Base-by-base conservation (phyloP, 192 early-diverging fungal species). In the Coemansia umbellata region DNA sequence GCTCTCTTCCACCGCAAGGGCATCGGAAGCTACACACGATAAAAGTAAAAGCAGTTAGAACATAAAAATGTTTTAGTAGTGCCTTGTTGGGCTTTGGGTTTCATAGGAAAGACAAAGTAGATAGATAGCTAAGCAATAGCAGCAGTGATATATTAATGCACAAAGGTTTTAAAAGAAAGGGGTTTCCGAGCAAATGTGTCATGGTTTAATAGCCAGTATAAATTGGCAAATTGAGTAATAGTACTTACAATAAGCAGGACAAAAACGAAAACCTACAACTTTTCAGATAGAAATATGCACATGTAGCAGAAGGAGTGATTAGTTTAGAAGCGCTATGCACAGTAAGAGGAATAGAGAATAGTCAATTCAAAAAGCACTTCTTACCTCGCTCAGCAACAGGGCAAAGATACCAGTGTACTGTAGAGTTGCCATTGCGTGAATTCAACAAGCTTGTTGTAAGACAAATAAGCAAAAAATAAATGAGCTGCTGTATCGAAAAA, bases 361-460 rank as follows among this genome's bases (percentile, higher is more conserved):
- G 8, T 36, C 13, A 43, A 15, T 19, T 17, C 26, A n/a, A 32
- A 26, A 24, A 31, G 21, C n/a, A 11, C 26, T 8, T 18, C 64
- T 58, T 70, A 64, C 69, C 69, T 73, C 69, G 54, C 58, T 54
- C 23, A 73, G 9, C 30, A 73, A 31, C 42, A 73, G 52, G 18
- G 69, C 58, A 61, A 73, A 73, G 11, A 73, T 56, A 40, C 69
- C 69, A 10, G 69, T 73, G 43, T 73, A 73, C 30, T 73, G 69
- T 31, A 73, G 62, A 15, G 69, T 73, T 26, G 69, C 69, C 69
- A 73, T 66, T 47, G 37, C 32, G 15, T 13, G 15, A 32, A 40
- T 42, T 42, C 15, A n/a, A 52, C 35, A 37, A 37, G n/a, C 37
- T 21, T 15, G 9, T 42, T 39, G 40, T 21, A 39, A 53, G 19